Evolutionary conservation across 1,139 yeast species (phyloP).

Genomic region (Diutina ranongensis): DNA sequence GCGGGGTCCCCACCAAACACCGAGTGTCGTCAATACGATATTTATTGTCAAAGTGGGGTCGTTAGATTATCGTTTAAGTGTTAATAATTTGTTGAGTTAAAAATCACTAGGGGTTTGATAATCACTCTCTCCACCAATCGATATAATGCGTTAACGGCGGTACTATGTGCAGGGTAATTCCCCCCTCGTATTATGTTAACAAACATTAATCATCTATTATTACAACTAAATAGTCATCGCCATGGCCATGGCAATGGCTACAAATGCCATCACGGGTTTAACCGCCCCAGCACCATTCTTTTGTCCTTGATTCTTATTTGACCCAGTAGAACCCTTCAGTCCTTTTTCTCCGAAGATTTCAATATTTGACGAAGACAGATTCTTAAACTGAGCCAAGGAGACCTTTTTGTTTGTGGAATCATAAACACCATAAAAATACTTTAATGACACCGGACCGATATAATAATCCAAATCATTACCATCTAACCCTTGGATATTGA

Average conservation of each 20-base stretch:
- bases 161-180: no score
- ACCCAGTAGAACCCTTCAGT: not conserved
- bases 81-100: no score
- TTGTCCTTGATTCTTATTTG: not conserved
- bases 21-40: no score
- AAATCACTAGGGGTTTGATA: no score
- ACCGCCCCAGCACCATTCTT: not conserved
- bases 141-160: no score
- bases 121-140: no score
- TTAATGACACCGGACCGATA: not conserved
- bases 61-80: no score
- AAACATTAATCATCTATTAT: no score
- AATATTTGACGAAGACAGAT: not conserved
- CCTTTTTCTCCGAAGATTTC: conserved; percentile 2
- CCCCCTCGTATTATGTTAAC: no score
- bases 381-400: not conserved
- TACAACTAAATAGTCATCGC: no score
- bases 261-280: not conserved
- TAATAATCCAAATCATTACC: not conserved
- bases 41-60: no score
- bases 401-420: not conserved
- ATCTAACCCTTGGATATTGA: not conserved
- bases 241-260: not conserved
- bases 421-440: not conserved
- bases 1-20: no score